Base-by-base conservation (phyloP, 768 basidiomycete species). In the Phallus indusiatus region DNA sequence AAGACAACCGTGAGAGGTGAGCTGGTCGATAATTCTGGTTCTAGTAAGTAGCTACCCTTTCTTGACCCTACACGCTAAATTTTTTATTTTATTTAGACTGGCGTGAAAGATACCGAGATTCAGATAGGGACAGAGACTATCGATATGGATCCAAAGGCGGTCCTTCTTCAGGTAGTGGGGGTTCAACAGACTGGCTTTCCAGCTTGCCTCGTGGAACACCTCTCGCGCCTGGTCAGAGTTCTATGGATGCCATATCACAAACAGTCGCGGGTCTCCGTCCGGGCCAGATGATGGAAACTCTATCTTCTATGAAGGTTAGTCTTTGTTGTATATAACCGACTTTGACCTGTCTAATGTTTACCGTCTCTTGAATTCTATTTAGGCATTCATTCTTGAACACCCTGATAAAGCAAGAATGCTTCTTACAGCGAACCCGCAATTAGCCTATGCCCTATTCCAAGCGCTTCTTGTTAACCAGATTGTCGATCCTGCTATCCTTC, bases 241-340 rank as follows among this genome's bases (percentile, higher is more conserved):
- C 88, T 8, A 76, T 90, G 59, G 94, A 97, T 69, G 78, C 79
- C 57, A 97, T 98, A 69, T 91, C 83, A 68, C 82, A 88, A 68
- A 88, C 86, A 2, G 78, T 99, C 49, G 94, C 88, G 47, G 83
- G 76, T 28, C 89, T 95, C 77, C 81, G 83, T 56, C 90, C 92
- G 0, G 78, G 76, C 42, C 90, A 95, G 67, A 75, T 95, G 62
- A 83, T 94, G 73, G 95, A 99, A 72, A 88, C 97, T 9, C 75
- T 99, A 64, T 88, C 88, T n/a, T 92, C 96, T 71, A 94, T 95
- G 88, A 98, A 98, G 86, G 96, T 94, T 69, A 67, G 79, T 72
- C 54, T 52, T 55, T 61, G 53, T 64, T 65, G 46, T 60, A 56
- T 55, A 56, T 28, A 7, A 28, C 28, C 28, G 7, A 3, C 28